Conservation (phyloP, 2,329 filamentous ascomycete species). For the Stachybotrys echinatus region DNA sequence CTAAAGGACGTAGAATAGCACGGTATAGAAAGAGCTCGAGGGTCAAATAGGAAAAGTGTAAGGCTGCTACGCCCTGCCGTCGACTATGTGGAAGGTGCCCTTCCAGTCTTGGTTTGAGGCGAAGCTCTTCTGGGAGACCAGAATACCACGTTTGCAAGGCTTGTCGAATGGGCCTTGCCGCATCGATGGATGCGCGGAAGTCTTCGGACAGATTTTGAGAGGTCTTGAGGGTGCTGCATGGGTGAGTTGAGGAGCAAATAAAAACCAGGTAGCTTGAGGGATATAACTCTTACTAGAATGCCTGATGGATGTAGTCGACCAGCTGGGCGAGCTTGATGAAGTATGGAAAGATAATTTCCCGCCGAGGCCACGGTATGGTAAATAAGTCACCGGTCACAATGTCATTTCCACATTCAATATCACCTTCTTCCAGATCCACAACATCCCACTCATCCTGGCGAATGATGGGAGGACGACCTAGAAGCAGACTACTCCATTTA, state of each 20-base stretch:
- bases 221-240: slow-evolving; percentile 5
- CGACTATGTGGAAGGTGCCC: not conserved
- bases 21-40: slow-evolving; percentile 8
- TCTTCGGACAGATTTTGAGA: slow-evolving; percentile 8
- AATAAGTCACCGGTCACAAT: not conserved
- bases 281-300: slow-evolving; percentile 8
- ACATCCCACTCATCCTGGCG: slow-evolving; percentile 24
- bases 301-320: slow-evolving; percentile 5
- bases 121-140: slow-evolving; percentile 2
- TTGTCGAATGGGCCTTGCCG: slow-evolving; percentile 7
- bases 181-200: slow-evolving; percentile 5
- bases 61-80: slow-evolving; percentile 2
- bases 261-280: no score
- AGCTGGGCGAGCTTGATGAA: slow-evolving; percentile 7
- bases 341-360: slow-evolving; percentile 5
- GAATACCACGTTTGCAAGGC: slow-evolving; percentile 6
- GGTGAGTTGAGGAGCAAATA: no score
- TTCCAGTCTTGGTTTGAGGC: not conserved
- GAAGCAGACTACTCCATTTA: slow-evolving; percentile 28
- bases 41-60: slow-evolving; percentile 10
- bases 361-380: not conserved
- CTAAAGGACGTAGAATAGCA: slow-evolving; percentile 8
- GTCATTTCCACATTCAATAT: slow-evolving; percentile 4
- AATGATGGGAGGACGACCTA: slow-evolving; percentile 28
- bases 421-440: slow-evolving; percentile 3